Evolutionary conservation across 139 green algal species (phyloP), one percentile per base, ranked within the genome.

Genomic region (Ettlia oleoabundans): DNA sequence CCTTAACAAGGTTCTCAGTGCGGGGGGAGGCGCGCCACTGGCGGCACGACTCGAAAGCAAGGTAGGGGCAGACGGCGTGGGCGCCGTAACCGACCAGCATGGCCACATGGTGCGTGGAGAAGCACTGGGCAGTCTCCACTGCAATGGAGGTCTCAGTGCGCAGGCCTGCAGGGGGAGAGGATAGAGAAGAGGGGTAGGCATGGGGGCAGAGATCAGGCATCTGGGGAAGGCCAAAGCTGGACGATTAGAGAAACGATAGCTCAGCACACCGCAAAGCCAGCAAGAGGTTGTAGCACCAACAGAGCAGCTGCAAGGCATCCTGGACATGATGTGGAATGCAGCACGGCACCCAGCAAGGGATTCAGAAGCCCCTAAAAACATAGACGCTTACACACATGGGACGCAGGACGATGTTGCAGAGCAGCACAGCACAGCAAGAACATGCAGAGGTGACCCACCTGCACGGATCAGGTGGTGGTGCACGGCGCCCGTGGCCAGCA

Each of bases 401-500:
- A n/a, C n/a, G n/a, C n/a, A n/a, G n/a, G n/a, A n/a, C n/a, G n/a
- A n/a, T n/a, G n/a, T n/a, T n/a, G n/a, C n/a, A n/a, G n/a, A n/a
- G n/a, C 47, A 58, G 47, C 47, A 58, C 15, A 15, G 47, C 13
- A 15, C 47, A 24, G 47, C 47, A 58, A 58, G 47, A 10, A 58
- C 47, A 18, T 26, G 55, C 55, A 65, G n/a, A 53, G 32, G 4
- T 22, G 19, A 15, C 53, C n/a, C 64, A 88, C 92, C 88, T 28
- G 78, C 76, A 9, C 58, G 67, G 90, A 99, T 99, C 55, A 99
- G 94, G 92, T 99, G 94, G 89, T 99, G 97, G 90, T 99, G 97
- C 71, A 99, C 95, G 1, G 97, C 95, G 26, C 97, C 97, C 9
- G 95, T 91, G 0, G 94, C 96, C 74, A 99, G 88, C 80, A 99